phyloP scores from a whole-genome alignment of 108 stramenopile genomes.

The Skeletonema costatum region DNA sequence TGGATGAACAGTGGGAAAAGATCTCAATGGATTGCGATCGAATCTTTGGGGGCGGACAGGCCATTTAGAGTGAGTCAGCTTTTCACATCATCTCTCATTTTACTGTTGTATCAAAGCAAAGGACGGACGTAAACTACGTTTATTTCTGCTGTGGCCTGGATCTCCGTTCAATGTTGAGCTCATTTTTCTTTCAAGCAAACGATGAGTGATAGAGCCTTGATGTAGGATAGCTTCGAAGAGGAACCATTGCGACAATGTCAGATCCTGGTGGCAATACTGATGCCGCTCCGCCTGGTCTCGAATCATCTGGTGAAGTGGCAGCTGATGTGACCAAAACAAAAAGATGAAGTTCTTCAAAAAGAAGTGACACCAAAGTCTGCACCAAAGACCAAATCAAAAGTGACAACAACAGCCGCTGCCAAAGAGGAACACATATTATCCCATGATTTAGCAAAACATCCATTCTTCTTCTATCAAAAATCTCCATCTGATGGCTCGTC shows the following conservation, averaged over 20 bases:
- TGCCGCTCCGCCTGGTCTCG: neutral
- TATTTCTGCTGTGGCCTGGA: no score
- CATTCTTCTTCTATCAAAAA: conserved; percentile 39
- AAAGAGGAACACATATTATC: neutral
- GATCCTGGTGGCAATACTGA: neutral
- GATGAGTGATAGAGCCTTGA: neutral
- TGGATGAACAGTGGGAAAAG: neutral
- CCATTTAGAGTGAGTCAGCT: neutral
- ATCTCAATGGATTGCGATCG: neutral
- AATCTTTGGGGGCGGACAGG: no score
- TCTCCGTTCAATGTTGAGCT: no score
- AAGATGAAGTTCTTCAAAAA: neutral
- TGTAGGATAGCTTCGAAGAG: neutral
- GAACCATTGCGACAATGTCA: neutral
- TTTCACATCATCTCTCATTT: no score
- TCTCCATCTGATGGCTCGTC: conserved; percentile 6
- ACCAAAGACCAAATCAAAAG: no score
- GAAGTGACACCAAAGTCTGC: neutral
- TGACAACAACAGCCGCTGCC: neutral
- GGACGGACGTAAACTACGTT: no score
- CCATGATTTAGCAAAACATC: neutral
- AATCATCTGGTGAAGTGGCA: neutral
- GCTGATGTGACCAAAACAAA: neutral
- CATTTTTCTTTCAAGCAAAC: no score
- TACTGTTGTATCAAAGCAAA: no score